These are phyloP conservation scores for Moesziomyces parantarcticus DNA, from an alignment of 1,284 basidiomycete genomes.

Conservation along the genomic window DNA sequence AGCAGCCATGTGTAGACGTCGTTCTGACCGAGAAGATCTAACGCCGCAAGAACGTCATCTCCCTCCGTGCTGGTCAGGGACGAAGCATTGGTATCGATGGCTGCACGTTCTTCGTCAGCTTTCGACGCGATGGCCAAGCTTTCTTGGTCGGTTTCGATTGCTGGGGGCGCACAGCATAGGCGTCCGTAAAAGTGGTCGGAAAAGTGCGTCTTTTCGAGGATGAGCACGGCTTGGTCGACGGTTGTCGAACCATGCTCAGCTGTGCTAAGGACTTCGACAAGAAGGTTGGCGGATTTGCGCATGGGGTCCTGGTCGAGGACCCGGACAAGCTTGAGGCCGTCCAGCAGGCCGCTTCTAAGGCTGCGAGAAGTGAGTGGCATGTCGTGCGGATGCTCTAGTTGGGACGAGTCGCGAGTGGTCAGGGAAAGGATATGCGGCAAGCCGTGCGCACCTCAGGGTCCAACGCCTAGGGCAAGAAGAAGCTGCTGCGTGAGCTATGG, in stretches of 20 bases:
- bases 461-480: conserved; percentile 8
- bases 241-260: neutral
- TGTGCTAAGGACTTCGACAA: conserved; percentile 27
- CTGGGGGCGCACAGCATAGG: too few species aligned
- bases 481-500: too few species aligned
- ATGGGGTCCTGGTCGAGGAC: conserved; percentile 56
- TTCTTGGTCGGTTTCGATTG: too few species aligned
- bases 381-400: neutral
- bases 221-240: conserved; percentile 49
- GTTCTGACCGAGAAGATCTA: conserved; percentile 58
- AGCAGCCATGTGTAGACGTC: conserved; percentile 66
- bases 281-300: conserved; percentile 38
- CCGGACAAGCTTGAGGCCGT: conserved; percentile 51
- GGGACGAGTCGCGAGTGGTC: too few species aligned
- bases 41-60: conserved; percentile 14
- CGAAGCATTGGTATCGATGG: conserved; percentile 1
- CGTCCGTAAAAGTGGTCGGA: conserved; percentile 29
- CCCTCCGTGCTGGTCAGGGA: neutral
- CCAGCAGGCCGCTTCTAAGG: conserved; percentile 10
- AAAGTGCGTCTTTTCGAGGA: conserved; percentile 65
- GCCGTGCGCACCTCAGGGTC: conserved; percentile 21
- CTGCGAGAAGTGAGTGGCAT: neutral
- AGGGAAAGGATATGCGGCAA: neutral
- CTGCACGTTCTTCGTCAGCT: neutral
- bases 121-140: neutral